Evolutionary conservation across 2,329 filamentous ascomycete genomes (phyloP), one percentile per base, ranked within the genome.

Genomic region (Colletotrichum camelliae): DNA sequence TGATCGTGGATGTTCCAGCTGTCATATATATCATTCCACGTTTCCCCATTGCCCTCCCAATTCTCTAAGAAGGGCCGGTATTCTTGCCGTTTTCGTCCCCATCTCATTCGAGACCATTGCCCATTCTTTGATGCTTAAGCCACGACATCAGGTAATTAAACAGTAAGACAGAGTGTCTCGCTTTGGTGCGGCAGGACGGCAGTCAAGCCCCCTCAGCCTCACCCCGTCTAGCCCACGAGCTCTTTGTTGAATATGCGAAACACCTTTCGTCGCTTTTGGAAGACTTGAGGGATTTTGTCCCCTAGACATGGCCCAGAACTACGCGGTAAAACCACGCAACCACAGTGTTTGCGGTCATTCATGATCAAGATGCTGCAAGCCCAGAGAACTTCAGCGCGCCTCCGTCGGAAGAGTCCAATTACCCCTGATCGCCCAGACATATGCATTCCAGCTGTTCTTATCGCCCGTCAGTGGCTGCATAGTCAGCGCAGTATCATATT

Each of bases 91-190:
- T 61, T 70, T 61, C 67, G 37, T 62, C 37, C 33, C 24, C 16
- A 33, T 33, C 18, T 29, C 7, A 70, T 35, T 52, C n/a, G 57
- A 70, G 67, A 35, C 57, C 55, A 27, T 24, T 62, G 57, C 3
- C 13, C 67, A 70, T 70, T 70, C 67, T 70, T 70, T 61, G 67
- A 62, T 21, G 37, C 57, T 27, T 37, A 70, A 62, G 57, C 57
- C 57, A 70, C 67, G 24, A 62, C 67, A 62, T 62, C 57, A 70
- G 37, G n/a, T 62, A 70, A 70, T 70, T 43, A 35, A 70, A 70
- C 67, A 48, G 12, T 21, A 33, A 70, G 67, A 70, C 57, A 70
- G 16, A 21, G 24, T 70, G 67, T 62, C 67, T 70, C 37, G 57
- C 57, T 24, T 35, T 35, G 65, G 52, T 13, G 52, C 55, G 16